Base-by-base conservation (phyloP, 345 rosid genomes). In the Corchorus capsularis region DNA sequence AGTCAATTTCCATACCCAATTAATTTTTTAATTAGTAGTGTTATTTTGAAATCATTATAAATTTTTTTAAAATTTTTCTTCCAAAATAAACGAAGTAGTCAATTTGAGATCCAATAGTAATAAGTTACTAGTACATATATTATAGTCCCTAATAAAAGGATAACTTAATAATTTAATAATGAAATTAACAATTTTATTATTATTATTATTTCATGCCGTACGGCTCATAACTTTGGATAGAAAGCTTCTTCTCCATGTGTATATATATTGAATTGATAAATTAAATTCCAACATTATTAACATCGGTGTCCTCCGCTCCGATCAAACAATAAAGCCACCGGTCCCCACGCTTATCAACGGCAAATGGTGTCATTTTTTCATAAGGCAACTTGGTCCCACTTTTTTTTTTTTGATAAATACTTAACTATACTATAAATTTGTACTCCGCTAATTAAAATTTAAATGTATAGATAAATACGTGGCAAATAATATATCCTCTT, bases 331-430 rank as follows among this genome's bases (percentile, higher is more conserved):
- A 65, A 65, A 39, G 27, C 70, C 62, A n/a, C 13, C 49, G 70
- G 52, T 13, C 70, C 53, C 53, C 22, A 17, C 32, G 8, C 3
- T 63, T 52, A 5, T 16, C 11, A 17, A 35, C 34, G 63, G 34
- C 34, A 39, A 45, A 6, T 5, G 32, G 32, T 56, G 62, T 45
- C 70, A 16, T 1, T 8, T n/a, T 65, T 15, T 65, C 34, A 4
- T 17, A 43, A 10, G 70, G 47, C 69, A 64, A n/a, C 50, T 64
- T 17, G 47, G 69, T 16, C 69, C 69, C 69, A 64, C 69, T 9
- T 10, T 56, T 56, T 10, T 56, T 56, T 27, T 27, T 27, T 10
- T 14, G 62, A 56, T 56, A 20, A 27, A 56, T 20, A 39, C 43
- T 39, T 39, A 39, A 39, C 6, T 3, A 39, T 39, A 39, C 5